Base-by-base conservation (phyloP, 2,329 filamentous ascomycete genomes). In the Arthrocladium fulminans region DNA sequence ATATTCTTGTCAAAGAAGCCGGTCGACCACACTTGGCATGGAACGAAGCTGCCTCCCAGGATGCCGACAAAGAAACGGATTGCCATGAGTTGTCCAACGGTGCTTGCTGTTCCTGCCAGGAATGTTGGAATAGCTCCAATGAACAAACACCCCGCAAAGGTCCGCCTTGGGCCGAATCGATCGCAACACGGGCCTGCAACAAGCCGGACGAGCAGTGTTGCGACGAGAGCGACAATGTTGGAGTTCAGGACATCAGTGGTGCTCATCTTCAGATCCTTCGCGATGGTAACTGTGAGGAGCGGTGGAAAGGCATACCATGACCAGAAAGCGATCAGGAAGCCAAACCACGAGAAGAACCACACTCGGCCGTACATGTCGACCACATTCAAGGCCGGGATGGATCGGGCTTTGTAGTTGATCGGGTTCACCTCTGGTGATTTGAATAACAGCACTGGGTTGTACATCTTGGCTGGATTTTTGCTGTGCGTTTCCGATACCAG, bases 1-100 rank as follows among this genome's bases (percentile, higher is more conserved):
- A 95, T 76, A 59, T 89, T 92, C 71, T 89, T 92, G 69, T 96
- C 88, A 64, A 88, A 95, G 73, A 94, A 95, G 0, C 83, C 87
- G 0, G 88, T 95, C 8, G 84, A 86, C 87, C 88, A 95, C 5
- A 94, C 89, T 63, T 94, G 88, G 64, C 88, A 94, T 7, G 68
- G 68, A 10, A 70, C 68, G 45, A 70, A 70, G 12, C 63, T 68
- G 10, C 65, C 68, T 22, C 68, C 68, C 0, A 70, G 59, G 13
- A 70, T 69, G 13, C 68, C 68, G 24, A 70, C 59, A 48, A 70
- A 70, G 56, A 70, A 70, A 37, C 68, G 62, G 37, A 69, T 49
- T 2, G 68, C 67, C 50, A 69, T 68, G 23, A 70, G 50, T 24
- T 67, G 65, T 10, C 86, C 68, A 4, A 79, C 79, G 46, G 75